phyloP scores from a whole-genome alignment of 2,329 filamentous ascomycete species.

The Sphaerulina populicola region DNA sequence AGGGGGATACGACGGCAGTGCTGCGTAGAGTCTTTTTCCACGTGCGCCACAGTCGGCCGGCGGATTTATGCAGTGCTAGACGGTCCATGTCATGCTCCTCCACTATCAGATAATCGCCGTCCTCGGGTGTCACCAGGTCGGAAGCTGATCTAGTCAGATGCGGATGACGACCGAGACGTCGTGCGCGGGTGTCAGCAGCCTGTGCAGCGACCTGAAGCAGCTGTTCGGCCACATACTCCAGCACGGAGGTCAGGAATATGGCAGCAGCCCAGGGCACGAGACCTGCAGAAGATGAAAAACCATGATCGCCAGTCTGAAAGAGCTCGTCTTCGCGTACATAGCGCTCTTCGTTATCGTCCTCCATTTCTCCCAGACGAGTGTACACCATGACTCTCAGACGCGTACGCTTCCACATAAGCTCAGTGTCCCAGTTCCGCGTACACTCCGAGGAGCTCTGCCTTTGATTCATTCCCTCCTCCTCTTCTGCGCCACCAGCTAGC shows the following conservation, averaged over 20 bases:
- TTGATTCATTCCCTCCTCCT: slow-evolving; percentile 38
- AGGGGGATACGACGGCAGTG: slow-evolving; percentile 14
- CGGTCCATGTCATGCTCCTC: slow-evolving; percentile 90
- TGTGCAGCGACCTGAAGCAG: slow-evolving; percentile 79
- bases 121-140: slow-evolving; percentile 17
- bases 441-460: slow-evolving; percentile 23
- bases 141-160: slow-evolving; percentile 17
- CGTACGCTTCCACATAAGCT: slow-evolving; percentile 87
- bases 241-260: slow-evolving; percentile 89
- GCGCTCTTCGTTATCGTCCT: slow-evolving; percentile 92
- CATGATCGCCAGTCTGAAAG: slow-evolving; percentile 49
- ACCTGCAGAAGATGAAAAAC: slow-evolving; percentile 42
- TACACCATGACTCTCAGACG: slow-evolving; percentile 96
- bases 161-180: slow-evolving; percentile 33
- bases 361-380: slow-evolving; percentile 89
- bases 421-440: slow-evolving; percentile 69
- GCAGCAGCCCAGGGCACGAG: slow-evolving; percentile 80
- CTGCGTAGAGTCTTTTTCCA: slow-evolving; percentile 81
- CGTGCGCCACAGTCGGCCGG: slow-evolving; percentile 84
- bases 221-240: slow-evolving; percentile 91
- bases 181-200: slow-evolving; percentile 61
- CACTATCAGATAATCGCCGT: slow-evolving; percentile 39
- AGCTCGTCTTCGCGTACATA: slow-evolving; percentile 75
- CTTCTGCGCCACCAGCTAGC: slow-evolving; percentile 66
- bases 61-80: slow-evolving; percentile 76